A percentile compares a stretch with the other conserved stretches of the same genome.
Conservation (phyloP, 1,139 yeast genomes). For the Blastobotrys aristatus region DNA sequence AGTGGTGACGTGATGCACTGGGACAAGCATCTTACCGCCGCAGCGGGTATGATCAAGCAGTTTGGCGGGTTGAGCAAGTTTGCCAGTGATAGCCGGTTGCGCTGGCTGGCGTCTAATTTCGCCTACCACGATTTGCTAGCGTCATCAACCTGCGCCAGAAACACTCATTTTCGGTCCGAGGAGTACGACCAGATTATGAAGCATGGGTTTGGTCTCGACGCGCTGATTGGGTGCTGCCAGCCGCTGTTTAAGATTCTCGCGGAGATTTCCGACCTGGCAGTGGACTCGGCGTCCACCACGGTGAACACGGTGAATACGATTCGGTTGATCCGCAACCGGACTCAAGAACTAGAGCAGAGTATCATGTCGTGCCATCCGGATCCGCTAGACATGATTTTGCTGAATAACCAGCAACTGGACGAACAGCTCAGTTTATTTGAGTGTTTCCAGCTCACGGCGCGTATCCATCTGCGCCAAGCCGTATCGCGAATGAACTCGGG, state of each 20-base stretch:
- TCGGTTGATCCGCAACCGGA: slow-evolving; percentile 1
- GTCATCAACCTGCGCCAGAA: slow-evolving; percentile 43
- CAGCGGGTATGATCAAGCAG: slow-evolving; percentile 27
- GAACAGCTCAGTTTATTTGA: slow-evolving; percentile 68
- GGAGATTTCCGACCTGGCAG: slow-evolving; percentile 59
- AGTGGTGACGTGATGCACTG: slow-evolving; percentile 29
- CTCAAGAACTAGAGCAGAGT: slow-evolving; percentile 40
- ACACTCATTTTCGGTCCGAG: slow-evolving; percentile 29
- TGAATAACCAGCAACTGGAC: slow-evolving; percentile 54
- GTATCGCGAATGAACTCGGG: slow-evolving; percentile 58
- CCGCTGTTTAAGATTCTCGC: slow-evolving; percentile 62
- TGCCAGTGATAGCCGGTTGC: slow-evolving; percentile 52
- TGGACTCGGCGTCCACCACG: slow-evolving; percentile 30
- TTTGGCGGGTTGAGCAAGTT: slow-evolving; percentile 35
- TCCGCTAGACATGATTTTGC: slow-evolving; percentile 42
- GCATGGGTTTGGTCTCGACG: slow-evolving; percentile 47
- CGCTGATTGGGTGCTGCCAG: slow-evolving; percentile 68
- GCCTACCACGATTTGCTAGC: slow-evolving; percentile 78
- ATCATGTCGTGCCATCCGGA: slow-evolving; percentile 55
- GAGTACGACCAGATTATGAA: slow-evolving; percentile 48
- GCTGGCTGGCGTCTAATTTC: slow-evolving; percentile 75
- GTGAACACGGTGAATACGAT: slow-evolving; percentile 4
- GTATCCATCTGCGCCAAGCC: slow-evolving; percentile 61
- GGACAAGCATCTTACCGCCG: slow-evolving; percentile 27
- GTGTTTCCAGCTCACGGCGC: slow-evolving; percentile 64